A percentile compares a stretch with the other conserved stretches of the same genome.
phyloP scores from a whole-genome alignment of 805 yeast genomes.

The Kodamaea nitidulidarum region DNA sequence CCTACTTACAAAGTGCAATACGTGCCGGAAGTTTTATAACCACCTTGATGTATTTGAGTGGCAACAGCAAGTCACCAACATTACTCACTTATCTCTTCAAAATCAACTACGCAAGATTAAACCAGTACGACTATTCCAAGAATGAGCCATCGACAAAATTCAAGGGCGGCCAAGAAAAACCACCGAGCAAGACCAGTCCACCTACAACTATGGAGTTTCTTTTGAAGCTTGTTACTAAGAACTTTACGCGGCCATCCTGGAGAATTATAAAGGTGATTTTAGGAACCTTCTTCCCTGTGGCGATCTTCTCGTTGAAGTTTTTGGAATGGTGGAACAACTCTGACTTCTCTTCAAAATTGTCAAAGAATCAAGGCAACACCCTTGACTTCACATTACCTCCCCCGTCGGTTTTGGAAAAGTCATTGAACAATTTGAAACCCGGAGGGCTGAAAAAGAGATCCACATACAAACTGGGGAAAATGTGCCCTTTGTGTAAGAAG shows the following conservation, averaged over 20 bases:
- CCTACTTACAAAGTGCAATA: constrained; percentile 46
- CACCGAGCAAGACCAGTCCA: constrained; percentile 35
- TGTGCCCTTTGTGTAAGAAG: constrained; percentile 69
- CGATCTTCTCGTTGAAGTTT: constrained; percentile 76
- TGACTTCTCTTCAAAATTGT: constrained; percentile 59
- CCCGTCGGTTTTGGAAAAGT: constrained; percentile 30
- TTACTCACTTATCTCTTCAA: constrained; percentile 57
- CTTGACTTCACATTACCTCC: constrained; percentile 50
- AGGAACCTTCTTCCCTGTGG: constrained; percentile 67
- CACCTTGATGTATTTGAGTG: constrained; percentile 63
- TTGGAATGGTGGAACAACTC: constrained; percentile 92
- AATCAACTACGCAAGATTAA: constrained; percentile 63
- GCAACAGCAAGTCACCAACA: constrained; percentile 59
- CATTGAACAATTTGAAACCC: constrained; percentile 9
- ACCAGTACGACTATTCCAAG: constrained; percentile 45
- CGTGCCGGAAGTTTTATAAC: constrained; percentile 51
- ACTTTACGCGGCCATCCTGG: constrained; percentile 26
- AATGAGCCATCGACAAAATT: constrained; percentile 22
- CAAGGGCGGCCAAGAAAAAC: constrained; percentile 3
- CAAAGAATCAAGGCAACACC: constrained; percentile 43
- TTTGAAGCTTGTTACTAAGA: constrained; percentile 19
- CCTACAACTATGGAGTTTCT: constrained; percentile 37
- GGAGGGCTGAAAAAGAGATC: constrained; percentile 15
- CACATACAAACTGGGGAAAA: constrained; percentile 26
- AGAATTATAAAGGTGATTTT: constrained; percentile 28